Evolutionary conservation across 257 asterid species (phyloP).

Genomic region (Lavandula angustifolia): DNA sequence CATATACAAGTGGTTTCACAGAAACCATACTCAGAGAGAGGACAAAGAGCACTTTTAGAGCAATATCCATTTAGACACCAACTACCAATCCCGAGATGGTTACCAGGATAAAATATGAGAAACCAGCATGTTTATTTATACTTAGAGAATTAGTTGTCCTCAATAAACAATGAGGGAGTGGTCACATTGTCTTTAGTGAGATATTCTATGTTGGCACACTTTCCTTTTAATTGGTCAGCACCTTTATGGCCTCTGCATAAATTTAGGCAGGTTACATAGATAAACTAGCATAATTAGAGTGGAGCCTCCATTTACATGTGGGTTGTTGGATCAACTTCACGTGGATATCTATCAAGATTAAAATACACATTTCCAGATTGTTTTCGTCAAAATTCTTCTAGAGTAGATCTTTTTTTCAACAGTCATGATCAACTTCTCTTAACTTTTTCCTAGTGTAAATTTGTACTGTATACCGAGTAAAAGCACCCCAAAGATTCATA

Average conservation of each 20-base stretch:
- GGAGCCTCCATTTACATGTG: constrained; percentile 56
- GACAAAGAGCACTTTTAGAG: constrained; percentile 38
- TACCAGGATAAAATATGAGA: constrained; percentile 33
- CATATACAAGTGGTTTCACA: constrained; percentile 43
- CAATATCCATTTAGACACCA: constrained; percentile 43
- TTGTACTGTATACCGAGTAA: too few species aligned
- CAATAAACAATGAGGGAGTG: constrained; percentile 28
- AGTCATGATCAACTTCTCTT: constrained; percentile 25
- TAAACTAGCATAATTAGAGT: constrained; percentile 43
- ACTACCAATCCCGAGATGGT: constrained; percentile 32
- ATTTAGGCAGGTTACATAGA: constrained; percentile 37
- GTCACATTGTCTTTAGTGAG: constrained; percentile 36
- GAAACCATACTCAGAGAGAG: constrained; percentile 39
- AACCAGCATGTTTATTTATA: constrained; percentile 54
- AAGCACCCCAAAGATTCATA: background rate
- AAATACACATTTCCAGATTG: constrained; percentile 22
- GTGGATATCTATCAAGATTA: constrained; percentile 32
- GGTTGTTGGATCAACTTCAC: constrained; percentile 63
- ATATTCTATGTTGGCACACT: constrained; percentile 41
- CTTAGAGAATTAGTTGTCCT: constrained; percentile 28
- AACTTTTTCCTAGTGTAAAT: constrained; percentile 17
- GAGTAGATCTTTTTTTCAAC: constrained; percentile 25
- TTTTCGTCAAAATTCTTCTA: constrained; percentile 18
- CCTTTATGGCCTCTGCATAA: constrained; percentile 41
- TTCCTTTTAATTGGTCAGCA: constrained; percentile 31